Percentiles rank a stretch among this genome's conserved stretches.
Conservation (phyloP, 768 basidiomycete genomes). For the Lactarius deliciosus region DNA sequence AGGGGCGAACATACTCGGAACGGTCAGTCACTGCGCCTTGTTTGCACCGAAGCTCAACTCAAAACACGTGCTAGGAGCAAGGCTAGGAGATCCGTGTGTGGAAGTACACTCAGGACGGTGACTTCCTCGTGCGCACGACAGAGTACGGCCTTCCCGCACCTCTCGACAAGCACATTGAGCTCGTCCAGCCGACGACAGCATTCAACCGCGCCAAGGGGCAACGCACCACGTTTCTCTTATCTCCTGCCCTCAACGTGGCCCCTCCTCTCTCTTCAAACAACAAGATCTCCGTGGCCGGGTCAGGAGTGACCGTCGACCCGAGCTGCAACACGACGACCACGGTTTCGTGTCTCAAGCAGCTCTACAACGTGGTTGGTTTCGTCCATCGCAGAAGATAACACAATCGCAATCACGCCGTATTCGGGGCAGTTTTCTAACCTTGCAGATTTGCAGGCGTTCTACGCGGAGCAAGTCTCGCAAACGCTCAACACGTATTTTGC, state of each 20-base stretch:
- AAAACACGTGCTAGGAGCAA: slow-evolving; percentile 40
- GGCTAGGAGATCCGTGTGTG: slow-evolving; percentile 59
- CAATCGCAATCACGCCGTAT: slow-evolving; percentile 40
- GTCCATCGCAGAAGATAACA: slow-evolving; percentile 31
- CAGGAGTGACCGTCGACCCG: slow-evolving; percentile 31
- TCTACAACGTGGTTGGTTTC: slow-evolving; percentile 39
- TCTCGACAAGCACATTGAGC: slow-evolving; percentile 54
- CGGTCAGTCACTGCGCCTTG: slow-evolving; percentile 38
- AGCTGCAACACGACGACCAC: slow-evolving; percentile 41
- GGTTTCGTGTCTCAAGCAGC: slow-evolving; percentile 36
- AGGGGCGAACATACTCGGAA: slow-evolving; percentile 61
- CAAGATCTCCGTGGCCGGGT: slow-evolving; percentile 5
- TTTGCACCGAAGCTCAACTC: not conserved
- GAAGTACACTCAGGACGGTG: slow-evolving; percentile 49
- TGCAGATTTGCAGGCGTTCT: slow-evolving; percentile 38
- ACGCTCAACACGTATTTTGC: slow-evolving; percentile 33
- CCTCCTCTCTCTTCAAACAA: not conserved
- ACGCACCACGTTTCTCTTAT: slow-evolving; percentile 39
- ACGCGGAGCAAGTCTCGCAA: slow-evolving; percentile 33
- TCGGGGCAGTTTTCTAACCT: slow-evolving; percentile 37
- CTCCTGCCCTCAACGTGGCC: not conserved
- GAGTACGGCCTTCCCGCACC: slow-evolving; percentile 57
- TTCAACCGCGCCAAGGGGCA: slow-evolving; percentile 48
- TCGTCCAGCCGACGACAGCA: slow-evolving; percentile 67
- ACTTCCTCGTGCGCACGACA: slow-evolving; percentile 56